Base-by-base conservation (phyloP, 345 rosid genomes). In the Hirschfeldia incana region DNA sequence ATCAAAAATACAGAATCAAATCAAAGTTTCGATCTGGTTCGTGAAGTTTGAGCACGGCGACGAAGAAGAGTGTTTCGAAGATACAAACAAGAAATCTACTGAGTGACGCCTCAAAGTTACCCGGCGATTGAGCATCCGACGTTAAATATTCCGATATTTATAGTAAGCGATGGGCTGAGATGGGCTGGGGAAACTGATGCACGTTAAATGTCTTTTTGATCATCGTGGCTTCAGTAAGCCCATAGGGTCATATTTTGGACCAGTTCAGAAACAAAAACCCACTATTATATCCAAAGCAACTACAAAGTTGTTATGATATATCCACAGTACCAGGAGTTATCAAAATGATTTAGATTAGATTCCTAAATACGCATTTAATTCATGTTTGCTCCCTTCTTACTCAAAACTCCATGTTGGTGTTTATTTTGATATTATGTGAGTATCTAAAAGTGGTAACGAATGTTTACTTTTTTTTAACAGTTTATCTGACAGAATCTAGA, bases 11-110 rank as follows among this genome's bases (percentile, higher is more conserved):
- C 32, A 29, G 32, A 29, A 29, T 4, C 32, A 29, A 29, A 29
- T 29, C 32, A 29, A 4, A 29, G 4, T 29, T 29, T 29, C 32
- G 32, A 29, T 29, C 32, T 33, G 8, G 36, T 33, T 33, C 36
- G 36, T 33, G 61, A 46, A 73, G 46, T 12, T 30, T 51, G 64
- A 58, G 62, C 21, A 39, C 36, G 36, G 5, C 36, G 36, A 6
- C 36, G 6, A 26, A 65, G 61, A 71, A 79, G 49, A 73, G 33
- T 30, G 3, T 30, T 30, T 30, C 33, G 33, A 51, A 57, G 10
- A 30, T 30, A 30, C 58, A 4, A 69, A 13, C 53, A 65, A 72
- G 83, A 85, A 95, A 92, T 90, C 94, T 88, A 75, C 73, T 33
- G 33, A 73, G 17, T 4, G 58, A 5, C 77, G 32, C 73, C 36